Evolutionary conservation across 2,329 filamentous ascomycete genomes (phyloP).

Genomic region (Pseudocercospora cruenta): DNA sequence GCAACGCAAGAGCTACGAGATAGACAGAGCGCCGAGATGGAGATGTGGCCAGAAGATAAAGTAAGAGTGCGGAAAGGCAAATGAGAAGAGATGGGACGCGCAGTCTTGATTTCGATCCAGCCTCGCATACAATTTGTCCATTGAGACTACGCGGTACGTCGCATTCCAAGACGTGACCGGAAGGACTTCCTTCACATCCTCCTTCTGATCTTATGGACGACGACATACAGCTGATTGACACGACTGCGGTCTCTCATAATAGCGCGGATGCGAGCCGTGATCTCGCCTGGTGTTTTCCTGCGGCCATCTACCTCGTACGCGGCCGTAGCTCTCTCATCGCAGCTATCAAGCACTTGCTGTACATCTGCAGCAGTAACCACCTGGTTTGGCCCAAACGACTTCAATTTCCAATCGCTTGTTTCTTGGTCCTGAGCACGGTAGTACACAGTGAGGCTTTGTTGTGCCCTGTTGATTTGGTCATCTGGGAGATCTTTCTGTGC

Average conservation of each 20-base stretch:
- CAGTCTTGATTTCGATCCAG: neutral
- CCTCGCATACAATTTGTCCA: neutral
- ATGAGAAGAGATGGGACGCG: neutral
- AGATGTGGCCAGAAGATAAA: neutral
- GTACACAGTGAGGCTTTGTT: neutral
- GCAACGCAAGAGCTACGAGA: too few relatives aligned
- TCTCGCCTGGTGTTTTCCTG: neutral
- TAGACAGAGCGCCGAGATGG: too few relatives aligned
- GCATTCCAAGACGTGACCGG: neutral
- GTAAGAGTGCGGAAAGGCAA: neutral
- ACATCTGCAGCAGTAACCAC: neutral
- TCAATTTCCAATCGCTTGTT: neutral
- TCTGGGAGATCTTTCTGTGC: neutral
- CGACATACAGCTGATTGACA: neutral
- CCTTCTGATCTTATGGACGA: neutral
- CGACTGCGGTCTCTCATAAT: neutral
- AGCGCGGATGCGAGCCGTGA: neutral
- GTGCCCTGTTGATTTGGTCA: neutral
- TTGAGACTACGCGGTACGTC: neutral
- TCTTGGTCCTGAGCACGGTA: neutral
- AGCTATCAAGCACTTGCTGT: slow-evolving; percentile 1
- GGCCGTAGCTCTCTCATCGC: neutral
- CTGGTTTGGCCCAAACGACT: neutral
- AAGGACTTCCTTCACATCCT: neutral
- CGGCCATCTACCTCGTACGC: neutral